Evolutionary conservation across 2,329 filamentous ascomycete species (phyloP).

Genomic region (Scleromitrula shiraiana): DNA sequence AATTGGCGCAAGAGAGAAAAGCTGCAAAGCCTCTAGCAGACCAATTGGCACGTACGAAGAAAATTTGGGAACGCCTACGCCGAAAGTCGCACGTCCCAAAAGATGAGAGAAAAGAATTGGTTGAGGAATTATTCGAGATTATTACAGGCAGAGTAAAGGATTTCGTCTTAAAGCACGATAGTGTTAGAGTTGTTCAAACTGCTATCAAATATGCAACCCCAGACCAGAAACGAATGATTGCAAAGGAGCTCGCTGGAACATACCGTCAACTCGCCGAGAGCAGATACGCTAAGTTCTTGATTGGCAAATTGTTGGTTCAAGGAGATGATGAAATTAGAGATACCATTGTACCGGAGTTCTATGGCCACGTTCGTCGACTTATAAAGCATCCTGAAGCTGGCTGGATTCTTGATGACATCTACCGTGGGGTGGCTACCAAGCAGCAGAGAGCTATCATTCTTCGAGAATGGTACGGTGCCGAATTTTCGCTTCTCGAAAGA

Average conservation of each 20-base stretch:
- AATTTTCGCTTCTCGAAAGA: slow-evolving; percentile 74
- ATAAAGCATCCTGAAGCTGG: slow-evolving; percentile 95
- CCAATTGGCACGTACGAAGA: slow-evolving; percentile 80
- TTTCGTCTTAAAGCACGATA: slow-evolving; percentile 97
- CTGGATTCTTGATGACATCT: slow-evolving; percentile 97
- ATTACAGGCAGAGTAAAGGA: slow-evolving; percentile 88
- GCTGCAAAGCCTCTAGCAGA: slow-evolving; percentile 89
- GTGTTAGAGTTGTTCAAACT: slow-evolving; percentile 92
- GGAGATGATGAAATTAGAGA: slow-evolving; percentile 81
- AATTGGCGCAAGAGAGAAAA: slow-evolving; percentile 79
- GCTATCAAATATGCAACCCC: slow-evolving; percentile 90
- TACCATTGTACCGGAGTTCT: slow-evolving; percentile 88
- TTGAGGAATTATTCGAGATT: slow-evolving; percentile 84
- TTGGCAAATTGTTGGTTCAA: slow-evolving; percentile 92
- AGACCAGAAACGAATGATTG: slow-evolving; percentile 79
- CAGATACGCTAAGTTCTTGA: slow-evolving; percentile 94
- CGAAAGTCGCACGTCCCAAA: slow-evolving; percentile 88
- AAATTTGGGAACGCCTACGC: slow-evolving; percentile 91
- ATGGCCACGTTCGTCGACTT: slow-evolving; percentile 81
- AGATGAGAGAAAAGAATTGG: slow-evolving; percentile 79
- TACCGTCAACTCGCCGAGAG: slow-evolving; percentile 85
- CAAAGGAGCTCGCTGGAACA: slow-evolving; percentile 74
- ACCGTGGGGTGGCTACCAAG: slow-evolving; percentile 77
- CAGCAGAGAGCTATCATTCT: slow-evolving; percentile 80
- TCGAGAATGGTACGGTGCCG: slow-evolving; percentile 92